phyloP scores from a whole-genome alignment of 306 rosid genomes.

The Dalbergia cochinchinensis region DNA sequence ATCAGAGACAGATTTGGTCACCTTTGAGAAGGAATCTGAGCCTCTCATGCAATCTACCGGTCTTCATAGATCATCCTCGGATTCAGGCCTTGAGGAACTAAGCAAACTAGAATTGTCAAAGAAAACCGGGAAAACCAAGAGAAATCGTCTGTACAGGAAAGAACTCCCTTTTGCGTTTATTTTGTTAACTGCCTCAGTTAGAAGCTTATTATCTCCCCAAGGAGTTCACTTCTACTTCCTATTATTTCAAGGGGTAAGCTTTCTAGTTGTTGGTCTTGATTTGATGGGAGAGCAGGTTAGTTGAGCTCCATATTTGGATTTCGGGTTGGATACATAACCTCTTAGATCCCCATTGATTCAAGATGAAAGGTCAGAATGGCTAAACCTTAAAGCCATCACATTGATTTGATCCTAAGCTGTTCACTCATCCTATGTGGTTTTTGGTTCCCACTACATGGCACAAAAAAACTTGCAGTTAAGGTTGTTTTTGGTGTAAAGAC shows the following conservation, averaged over 20 bases:
- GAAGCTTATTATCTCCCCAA: slow-evolving; percentile 96
- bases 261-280: slow-evolving; percentile 94
- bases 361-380: slow-evolving; percentile 46
- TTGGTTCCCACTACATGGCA: slow-evolving; percentile 54
- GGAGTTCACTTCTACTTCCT: slow-evolving; percentile 99
- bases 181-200: slow-evolving; percentile 82
- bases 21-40: slow-evolving; percentile 74
- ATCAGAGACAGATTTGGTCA: slow-evolving; percentile 85
- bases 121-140: slow-evolving; percentile 68
- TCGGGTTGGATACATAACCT: slow-evolving; percentile 46
- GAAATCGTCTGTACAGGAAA: slow-evolving; percentile 88
- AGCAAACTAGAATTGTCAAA: slow-evolving; percentile 74
- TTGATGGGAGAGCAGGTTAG: slow-evolving; percentile 97
- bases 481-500: slow-evolving; percentile 50
- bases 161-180: slow-evolving; percentile 92
- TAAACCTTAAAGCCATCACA: slow-evolving; percentile 37
- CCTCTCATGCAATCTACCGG: slow-evolving; percentile 62
- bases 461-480: slow-evolving; percentile 47
- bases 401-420: slow-evolving; percentile 44
- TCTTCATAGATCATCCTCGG: slow-evolving; percentile 84
- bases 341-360: slow-evolving; percentile 43
- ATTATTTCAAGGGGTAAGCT: slow-evolving; percentile 93
- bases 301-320: slow-evolving; percentile 50
- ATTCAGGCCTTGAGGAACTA: slow-evolving; percentile 84
- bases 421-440: slow-evolving; percentile 39